phyloP scores from a whole-genome alignment of 2,329 filamentous ascomycete species.

The Pseudopithomyces maydicus region DNA sequence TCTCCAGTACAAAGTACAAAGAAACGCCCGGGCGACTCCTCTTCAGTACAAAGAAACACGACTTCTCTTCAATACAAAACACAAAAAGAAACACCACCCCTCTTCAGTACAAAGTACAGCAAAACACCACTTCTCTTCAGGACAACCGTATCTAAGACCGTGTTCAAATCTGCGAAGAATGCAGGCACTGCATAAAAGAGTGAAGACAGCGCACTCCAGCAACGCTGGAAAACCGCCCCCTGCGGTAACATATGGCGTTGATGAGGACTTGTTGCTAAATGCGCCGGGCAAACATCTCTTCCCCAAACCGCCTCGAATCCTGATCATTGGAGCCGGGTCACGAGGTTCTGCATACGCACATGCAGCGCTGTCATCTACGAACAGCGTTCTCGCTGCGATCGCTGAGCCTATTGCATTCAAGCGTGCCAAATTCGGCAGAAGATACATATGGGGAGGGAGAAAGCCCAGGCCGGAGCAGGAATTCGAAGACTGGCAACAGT shows the following conservation, averaged over 20 bases:
- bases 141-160: neutral
- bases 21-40: too few species aligned
- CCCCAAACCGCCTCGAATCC: constrained; percentile 31
- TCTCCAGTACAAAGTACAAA: too few species aligned
- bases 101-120: too few species aligned
- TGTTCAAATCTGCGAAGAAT: too few species aligned
- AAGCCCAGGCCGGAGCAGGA: constrained; percentile 64
- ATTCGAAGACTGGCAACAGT: constrained; percentile 76
- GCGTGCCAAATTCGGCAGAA: constrained; percentile 69
- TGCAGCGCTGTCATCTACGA: constrained; percentile 26
- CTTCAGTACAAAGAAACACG: too few species aligned
- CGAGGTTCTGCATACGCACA: constrained; percentile 44
- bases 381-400: constrained; percentile 73
- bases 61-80: too few species aligned
- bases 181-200: neutral
- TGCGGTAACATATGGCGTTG: too few species aligned
- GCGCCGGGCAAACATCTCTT: constrained; percentile 27
- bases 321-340: constrained; percentile 47
- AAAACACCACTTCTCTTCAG: too few species aligned
- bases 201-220: neutral
- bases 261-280: constrained; percentile 17
- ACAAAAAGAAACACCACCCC: too few species aligned
- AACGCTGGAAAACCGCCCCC: neutral
- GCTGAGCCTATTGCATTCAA: constrained; percentile 83
- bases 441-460: constrained; percentile 71